These are phyloP conservation scores for Raphanus sativus DNA, from an alignment of 345 rosid genomes.

Conservation along the genomic window DNA sequence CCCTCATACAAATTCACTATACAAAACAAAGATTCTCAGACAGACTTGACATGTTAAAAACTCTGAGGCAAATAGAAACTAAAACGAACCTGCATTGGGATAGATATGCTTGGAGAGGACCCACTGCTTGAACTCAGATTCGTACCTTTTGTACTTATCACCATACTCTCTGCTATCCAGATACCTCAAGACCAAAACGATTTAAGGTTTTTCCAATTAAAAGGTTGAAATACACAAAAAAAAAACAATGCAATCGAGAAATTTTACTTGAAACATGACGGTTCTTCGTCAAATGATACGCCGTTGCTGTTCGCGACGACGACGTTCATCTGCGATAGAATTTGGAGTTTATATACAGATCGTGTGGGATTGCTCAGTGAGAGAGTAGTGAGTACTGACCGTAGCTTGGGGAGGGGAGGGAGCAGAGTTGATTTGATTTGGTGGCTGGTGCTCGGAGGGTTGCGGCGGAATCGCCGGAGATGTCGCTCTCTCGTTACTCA, in stretches of 20 bases:
- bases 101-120: conserved; percentile 68
- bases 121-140: conserved; percentile 53
- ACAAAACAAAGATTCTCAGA: conserved; percentile 13
- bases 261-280: conserved; percentile 19
- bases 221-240: neutral
- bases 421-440: neutral
- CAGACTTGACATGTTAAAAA: neutral
- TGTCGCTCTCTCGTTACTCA: conserved; percentile 17
- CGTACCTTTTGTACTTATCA: conserved; percentile 59
- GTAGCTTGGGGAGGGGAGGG: conserved; percentile 6
- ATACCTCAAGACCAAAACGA: conserved; percentile 35
- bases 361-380: too few relatives aligned
- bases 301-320: conserved; percentile 3
- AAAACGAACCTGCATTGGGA: conserved; percentile 57
- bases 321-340: conserved; percentile 2
- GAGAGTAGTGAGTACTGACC: conserved; percentile 6
- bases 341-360: conserved; percentile 4
- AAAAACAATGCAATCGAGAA: neutral
- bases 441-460: neutral
- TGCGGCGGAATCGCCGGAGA: conserved; percentile 29
- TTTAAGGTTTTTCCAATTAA: neutral
- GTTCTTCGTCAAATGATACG: conserved; percentile 10
- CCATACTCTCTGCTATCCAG: conserved; percentile 44
- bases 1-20: conserved; percentile 64
- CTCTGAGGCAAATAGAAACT: neutral